Evolutionary conservation across 371 early-diverging fungal species (phyloP), one percentile per base, ranked within the genome.

Genomic region (Fennellomyces sp.): DNA sequence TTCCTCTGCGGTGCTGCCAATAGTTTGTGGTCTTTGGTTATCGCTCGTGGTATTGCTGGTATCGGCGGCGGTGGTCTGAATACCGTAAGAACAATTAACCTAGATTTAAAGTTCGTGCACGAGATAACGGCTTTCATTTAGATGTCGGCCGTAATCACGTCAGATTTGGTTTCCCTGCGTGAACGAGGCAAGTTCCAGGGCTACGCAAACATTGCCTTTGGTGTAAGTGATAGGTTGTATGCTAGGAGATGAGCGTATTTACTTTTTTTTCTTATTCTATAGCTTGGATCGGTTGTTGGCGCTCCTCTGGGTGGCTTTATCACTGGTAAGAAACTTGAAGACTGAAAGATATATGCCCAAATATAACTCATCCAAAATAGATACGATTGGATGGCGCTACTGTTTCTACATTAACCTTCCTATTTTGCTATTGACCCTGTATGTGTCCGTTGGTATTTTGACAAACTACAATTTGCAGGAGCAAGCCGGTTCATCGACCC

Each of bases 401-500:
- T 79, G 82, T 7, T 92, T 92, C 66, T 91, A 87, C 72, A 85
- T 91, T 64, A 91, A 93, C 69, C 56, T 93, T 19, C 93, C 91
- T 0, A 47, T 91, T 33, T 67, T 90, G 36, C 38, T 87, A 12
- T 72, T 90, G 12, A 68, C 75, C 15, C 51, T 86, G 13, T 83
- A 84, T 53, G 68, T 91, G 28, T 65, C 66, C 4, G 41, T 53
- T 2, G 63, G 49, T 21, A 12, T 75, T 11, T 36, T 80, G 29
- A 72, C 71, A 5, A 68, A 80, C 19, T 80, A 77, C 49, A 80
- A 80, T 28, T 38, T 76, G 28, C n/a, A 62, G 23, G 76, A 75
- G 56, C 64, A 73, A 31, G 50, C 29, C 2, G 58, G 65, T 41
- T 45, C 85, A 78, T 17, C 61, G 52, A 53, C 84, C 69, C 26